Evolutionary conservation across 805 yeast genomes (phyloP), one percentile per base, ranked within the genome.

Genomic region (Monosporozyma aerobia): DNA sequence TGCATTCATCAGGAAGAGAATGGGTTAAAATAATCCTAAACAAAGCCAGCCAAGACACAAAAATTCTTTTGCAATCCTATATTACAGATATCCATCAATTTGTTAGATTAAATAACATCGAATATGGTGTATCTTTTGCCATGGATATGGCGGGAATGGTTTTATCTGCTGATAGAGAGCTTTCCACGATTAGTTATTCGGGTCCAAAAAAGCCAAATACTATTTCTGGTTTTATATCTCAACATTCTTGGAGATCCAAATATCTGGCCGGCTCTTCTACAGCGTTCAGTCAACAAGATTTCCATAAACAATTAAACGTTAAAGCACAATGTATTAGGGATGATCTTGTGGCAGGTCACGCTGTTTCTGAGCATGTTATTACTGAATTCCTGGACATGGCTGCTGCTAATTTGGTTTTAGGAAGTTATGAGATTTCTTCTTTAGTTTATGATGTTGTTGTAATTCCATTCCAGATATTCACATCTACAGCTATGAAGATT

Each of bases 61-160:
- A 87, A 65, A 80, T 89, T 45, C 73, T 92, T 57, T 73, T 94
- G 47, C 94, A 87, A 61, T 74, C 85, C 0, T 94, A 92, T 62
- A 79, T 90, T 3, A 76, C 88, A 1, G 76, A 73, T 30, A 59
- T 70, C 58, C 71, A 74, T 27, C 55, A 59, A 53, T 65, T 60
- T 52, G 70, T 60, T 56, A 69, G 62, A 56, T 63, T 65, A 57
- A 76, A 67, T 59, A 71, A 61, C 60, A 77, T 87, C 44, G 83
- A 86, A 53, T 82, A 78, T 61, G 98, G 98, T 51, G 84, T 90
- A 48, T 83, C 95, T 0, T 87, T 92, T 74, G 98, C 99, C 0
- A 72, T 90, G 53, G 94, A 87, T 58, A 78, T 89, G 83, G 95
- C 96, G 1, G 89, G 94, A 3, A 67, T 78, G 4, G 77, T 88